Evolutionary conservation across 169 alveolate species (phyloP), one percentile per base, ranked within the genome.

Genomic region (Plasmodium cynomolgi): DNA sequence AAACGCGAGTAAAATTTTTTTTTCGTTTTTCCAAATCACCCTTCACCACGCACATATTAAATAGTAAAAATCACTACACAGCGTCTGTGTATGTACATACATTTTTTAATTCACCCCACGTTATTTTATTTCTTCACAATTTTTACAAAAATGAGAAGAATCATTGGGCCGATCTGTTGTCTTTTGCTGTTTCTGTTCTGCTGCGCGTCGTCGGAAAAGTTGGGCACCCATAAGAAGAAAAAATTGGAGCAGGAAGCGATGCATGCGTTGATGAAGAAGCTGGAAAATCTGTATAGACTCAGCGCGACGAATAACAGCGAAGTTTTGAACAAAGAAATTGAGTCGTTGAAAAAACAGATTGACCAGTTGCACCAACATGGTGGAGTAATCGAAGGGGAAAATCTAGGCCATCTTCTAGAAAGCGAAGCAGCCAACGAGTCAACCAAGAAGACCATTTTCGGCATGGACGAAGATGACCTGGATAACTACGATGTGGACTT

Each of bases 391-490:
- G 47, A 20, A 23, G 54, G 34, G 39, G 74, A 71, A 20, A 62
- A 7, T 26, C 2, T 20, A 23, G 75, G 75, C 29, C 75, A 62
- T 4, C 34, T 20, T n/a, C 75, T 62, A 50, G 47, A 26, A 26
- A 39, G 33, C 37, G 77, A 81, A 17, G 20, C 56, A 3, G 72
- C 29, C 0, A 54, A 81, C 34, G 41, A 29, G 58, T 29, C 20
- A 1, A 54, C 29, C n/a, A 13, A 47, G 20, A 20, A 54, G n/a
- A 44, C 23, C 20, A 56, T 47, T 44, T 82, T 8, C 29, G 77
- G 90, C 3, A 29, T 39, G n/a, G 84, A 79, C 13, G 84, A 79
- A 37, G 84, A 79, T 15, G 84, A 79, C 15, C 34, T 20, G 34
- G 75, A 62, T 8, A 62, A 20, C 71, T 79, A 79, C 62, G 62